A percentile compares a stretch with the other conserved stretches of the same genome.
Evolutionary conservation across 345 rosid species (phyloP).

Genomic region (Angophora floribunda): DNA sequence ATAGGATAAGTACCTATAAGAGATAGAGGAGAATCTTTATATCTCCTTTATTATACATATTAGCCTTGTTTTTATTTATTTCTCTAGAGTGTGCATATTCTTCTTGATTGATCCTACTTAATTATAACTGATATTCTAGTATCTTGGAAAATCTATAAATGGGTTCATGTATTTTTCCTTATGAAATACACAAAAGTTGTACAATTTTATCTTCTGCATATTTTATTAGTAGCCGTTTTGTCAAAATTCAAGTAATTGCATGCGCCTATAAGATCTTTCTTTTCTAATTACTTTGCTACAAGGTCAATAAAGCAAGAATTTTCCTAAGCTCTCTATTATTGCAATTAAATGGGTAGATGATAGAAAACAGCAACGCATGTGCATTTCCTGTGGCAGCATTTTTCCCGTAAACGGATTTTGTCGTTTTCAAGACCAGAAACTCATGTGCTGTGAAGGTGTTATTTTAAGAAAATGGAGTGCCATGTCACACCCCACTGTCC

Average conservation of each 20-base stretch:
- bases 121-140: background rate
- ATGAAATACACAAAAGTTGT: too few species aligned
- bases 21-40: background rate
- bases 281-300: background rate
- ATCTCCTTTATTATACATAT: background rate
- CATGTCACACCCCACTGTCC: background rate
- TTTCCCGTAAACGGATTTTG: background rate
- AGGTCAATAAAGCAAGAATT: background rate
- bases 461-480: background rate
- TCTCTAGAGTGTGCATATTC: background rate
- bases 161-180: too few species aligned
- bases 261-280: background rate
- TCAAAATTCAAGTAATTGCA: background rate
- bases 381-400: background rate
- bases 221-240: background rate
- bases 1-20: background rate
- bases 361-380: background rate
- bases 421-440: background rate
- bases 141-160: background rate
- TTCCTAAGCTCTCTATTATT: background rate
- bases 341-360: background rate
- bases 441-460: background rate
- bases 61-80: background rate
- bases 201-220: background rate
- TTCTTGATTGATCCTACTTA: background rate